Evolutionary conservation across 169 alveolate species (phyloP), one percentile per base, ranked within the genome.

Genomic region (Cryptosporidium tyzzeri): DNA sequence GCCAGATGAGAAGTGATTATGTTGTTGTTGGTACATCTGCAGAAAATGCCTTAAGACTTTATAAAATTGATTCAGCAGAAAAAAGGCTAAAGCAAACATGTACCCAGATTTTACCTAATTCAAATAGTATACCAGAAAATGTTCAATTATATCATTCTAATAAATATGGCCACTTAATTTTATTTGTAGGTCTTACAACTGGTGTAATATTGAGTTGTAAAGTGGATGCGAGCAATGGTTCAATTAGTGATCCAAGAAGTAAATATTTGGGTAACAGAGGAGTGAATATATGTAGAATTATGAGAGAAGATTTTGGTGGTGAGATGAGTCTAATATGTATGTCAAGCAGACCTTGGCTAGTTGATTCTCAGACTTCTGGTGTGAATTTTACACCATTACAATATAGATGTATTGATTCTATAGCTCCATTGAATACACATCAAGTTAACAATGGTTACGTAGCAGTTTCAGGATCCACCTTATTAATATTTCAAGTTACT

Each of bases 151-250:
- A 44, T 53, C 84, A 84, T 50, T 51, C 85, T 21, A 67, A 33
- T 7, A 80, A 50, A n/a, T 31, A 70, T 67, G 93, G 91, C 21
- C 85, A 93, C 45, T 85, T 97, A 45, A 96, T 85, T 86, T 91
- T 97, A 87, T 96, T 95, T 70, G 97, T 98, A n/a, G 99, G 99
- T 7, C 94, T 98, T 71, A 95, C 94, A 33, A 98, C 97, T 74
- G 99, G 99, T 0, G 97, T 98, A 16, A 92, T 98, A 91, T 93
- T 98, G 1, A 94, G 99, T 73, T 95, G 99, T 69, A 93, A 94
- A 21, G 96, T 98, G 23, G 99, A 98, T 91, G 80, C 95, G 26
- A 93, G 96, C 3, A 94, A 98, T 6, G 99, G 99, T 12, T 93
- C 97, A n/a, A 96, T 97, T n/a, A 93, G 97, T 31, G 99, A 97